Conservation (phyloP, 331 rosid species). For the Prunus yedoensis region DNA sequence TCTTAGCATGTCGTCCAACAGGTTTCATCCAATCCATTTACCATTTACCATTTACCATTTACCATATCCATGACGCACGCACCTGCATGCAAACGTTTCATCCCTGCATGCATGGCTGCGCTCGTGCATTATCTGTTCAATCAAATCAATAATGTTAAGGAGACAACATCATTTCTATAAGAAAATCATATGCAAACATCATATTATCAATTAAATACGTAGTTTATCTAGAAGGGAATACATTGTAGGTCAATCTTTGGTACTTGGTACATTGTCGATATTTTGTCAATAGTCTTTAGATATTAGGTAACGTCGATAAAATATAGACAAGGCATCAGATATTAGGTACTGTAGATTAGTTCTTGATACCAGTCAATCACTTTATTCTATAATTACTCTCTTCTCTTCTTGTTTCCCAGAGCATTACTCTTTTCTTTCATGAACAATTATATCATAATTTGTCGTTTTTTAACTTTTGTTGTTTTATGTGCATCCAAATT, state of each 20-base stretch:
- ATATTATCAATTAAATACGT: neutral
- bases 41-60: neutral
- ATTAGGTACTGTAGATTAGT: neutral
- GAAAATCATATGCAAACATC: neutral
- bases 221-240: too few relatives aligned
- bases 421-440: neutral
- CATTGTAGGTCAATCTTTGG: neutral
- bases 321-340: too few relatives aligned
- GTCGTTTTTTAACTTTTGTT: neutral
- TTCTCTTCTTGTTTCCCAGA: neutral
- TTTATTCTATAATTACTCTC: neutral
- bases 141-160: too few relatives aligned
- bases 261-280: neutral
- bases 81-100: neutral
- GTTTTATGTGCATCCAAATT: neutral
- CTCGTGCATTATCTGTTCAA: neutral
- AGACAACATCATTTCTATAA: neutral
- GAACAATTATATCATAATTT: neutral
- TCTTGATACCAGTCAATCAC: neutral
- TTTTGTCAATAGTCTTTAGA: neutral
- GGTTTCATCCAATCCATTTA: slow-evolving; percentile 36
- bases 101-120: neutral
- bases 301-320: too few relatives aligned
- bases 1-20: slow-evolving; percentile 93
- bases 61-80: neutral